phyloP scores from a whole-genome alignment of 169 alveolate genomes.

The Plasmodium ovale region DNA sequence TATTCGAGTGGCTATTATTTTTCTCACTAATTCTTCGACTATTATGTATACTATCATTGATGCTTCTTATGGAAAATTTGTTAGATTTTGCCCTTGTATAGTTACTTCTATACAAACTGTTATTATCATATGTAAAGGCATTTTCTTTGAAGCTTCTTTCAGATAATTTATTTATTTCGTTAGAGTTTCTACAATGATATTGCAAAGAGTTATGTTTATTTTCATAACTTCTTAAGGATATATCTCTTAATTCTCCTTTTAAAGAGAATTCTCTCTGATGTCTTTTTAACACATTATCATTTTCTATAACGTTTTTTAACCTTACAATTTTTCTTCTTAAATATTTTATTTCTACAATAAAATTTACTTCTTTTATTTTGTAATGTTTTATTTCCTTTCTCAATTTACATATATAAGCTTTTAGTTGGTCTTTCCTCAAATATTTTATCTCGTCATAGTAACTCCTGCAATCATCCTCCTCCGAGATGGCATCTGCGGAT shows the following conservation, averaged over 20 bases:
- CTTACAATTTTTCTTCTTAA: conserved; percentile 60
- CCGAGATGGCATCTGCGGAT: not conserved
- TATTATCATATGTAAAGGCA: not conserved
- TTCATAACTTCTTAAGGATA: conserved; percentile 1
- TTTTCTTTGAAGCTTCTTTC: conserved; percentile 1
- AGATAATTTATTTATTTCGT: not conserved
- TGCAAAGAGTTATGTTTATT: conserved; percentile 4
- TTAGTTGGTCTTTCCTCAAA: conserved; percentile 57
- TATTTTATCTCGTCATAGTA: conserved; percentile 59
- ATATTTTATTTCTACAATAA: conserved; percentile 47
- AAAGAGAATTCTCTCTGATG: not conserved
- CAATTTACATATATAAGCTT: conserved; percentile 67
- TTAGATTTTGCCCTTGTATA: not conserved
- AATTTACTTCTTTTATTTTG: conserved; percentile 40
- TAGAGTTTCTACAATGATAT: not conserved
- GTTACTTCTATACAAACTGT: not conserved
- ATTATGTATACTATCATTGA: conserved; percentile 58
- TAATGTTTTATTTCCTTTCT: conserved; percentile 50
- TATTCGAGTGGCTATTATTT: not conserved
- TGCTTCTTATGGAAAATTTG: conserved; percentile 51
- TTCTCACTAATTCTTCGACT: not conserved
- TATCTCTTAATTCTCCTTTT: not conserved
- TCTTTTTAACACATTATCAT: conserved; percentile 37
- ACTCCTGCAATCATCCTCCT: not conserved
- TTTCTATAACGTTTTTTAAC: conserved; percentile 35